Evolutionary conservation across 2,329 filamentous ascomycete genomes (phyloP).

Genomic region (Shiraia bambusicola): DNA sequence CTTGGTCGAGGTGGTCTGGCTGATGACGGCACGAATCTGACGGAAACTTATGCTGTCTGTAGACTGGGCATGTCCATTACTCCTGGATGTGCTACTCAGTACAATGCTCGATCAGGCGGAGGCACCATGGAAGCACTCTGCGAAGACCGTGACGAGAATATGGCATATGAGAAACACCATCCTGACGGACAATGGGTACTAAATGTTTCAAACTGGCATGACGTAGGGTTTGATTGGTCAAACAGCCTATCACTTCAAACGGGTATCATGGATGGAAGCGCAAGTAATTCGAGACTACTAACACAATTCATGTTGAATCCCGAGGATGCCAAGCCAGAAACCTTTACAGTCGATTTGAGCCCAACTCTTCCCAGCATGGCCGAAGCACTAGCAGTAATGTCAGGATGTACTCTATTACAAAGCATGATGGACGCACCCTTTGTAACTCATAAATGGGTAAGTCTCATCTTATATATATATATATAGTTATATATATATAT

Average conservation of each 20-base stretch:
- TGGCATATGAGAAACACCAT: slow-evolving; percentile 57
- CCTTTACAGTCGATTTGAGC: slow-evolving; percentile 47
- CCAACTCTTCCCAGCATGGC: slow-evolving; percentile 65
- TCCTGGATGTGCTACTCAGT: slow-evolving; percentile 65
- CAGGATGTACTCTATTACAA: slow-evolving; percentile 65
- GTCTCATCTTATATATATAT: slow-evolving; percentile 7
- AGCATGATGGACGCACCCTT: slow-evolving; percentile 63
- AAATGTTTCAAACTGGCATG: slow-evolving; percentile 45
- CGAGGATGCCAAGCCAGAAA: slow-evolving; percentile 8
- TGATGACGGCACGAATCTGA: slow-evolving; percentile 19
- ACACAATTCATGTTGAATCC: slow-evolving; percentile 47
- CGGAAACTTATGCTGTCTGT: slow-evolving; percentile 63
- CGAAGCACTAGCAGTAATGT: slow-evolving; percentile 71
- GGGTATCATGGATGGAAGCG: slow-evolving; percentile 47
- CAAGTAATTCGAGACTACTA: slow-evolving; percentile 48
- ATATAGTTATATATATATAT: neutral
- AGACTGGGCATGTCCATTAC: slow-evolving; percentile 65
- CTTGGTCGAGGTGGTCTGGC: slow-evolving; percentile 48
- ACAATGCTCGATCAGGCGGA: slow-evolving; percentile 53
- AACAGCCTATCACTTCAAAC: slow-evolving; percentile 47
- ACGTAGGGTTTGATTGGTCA: slow-evolving; percentile 48
- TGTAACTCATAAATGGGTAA: slow-evolving; percentile 48
- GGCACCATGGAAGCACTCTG: slow-evolving; percentile 62
- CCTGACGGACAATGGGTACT: slow-evolving; percentile 60
- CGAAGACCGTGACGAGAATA: slow-evolving; percentile 54